Percentiles rank a stretch among this genome's conserved stretches.
phyloP scores from a whole-genome alignment of 1,284 basidiomycete species.

The Takashimella tepidaria region DNA sequence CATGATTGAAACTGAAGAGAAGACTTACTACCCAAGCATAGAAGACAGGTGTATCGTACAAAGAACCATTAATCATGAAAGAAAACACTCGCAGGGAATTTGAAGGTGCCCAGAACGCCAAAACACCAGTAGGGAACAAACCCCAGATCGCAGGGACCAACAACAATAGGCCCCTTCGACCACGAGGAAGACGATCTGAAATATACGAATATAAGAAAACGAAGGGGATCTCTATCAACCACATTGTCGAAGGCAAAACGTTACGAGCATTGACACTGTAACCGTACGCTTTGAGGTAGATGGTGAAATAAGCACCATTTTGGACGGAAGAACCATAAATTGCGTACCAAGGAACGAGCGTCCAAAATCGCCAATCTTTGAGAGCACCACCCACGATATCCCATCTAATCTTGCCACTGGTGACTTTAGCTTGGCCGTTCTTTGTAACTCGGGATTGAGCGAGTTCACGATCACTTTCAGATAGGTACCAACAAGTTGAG shows the following conservation, averaged over 20 bases:
- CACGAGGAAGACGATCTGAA: slow-evolving; percentile 8
- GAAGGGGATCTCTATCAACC: slow-evolving; percentile 15
- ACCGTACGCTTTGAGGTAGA: slow-evolving; percentile 12
- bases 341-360: slow-evolving; percentile 12
- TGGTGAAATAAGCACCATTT: slow-evolving; percentile 9
- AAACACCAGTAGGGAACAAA: slow-evolving; percentile 15
- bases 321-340: slow-evolving; percentile 14
- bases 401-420: not conserved
- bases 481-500: slow-evolving; percentile 21
- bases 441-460: slow-evolving; percentile 7
- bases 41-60: slow-evolving; percentile 12
- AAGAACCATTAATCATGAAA: slow-evolving; percentile 15
- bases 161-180: slow-evolving; percentile 8
- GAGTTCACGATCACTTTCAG: slow-evolving; percentile 11
- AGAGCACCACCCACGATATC: not conserved
- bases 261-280: slow-evolving; percentile 16
- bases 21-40: slow-evolving; percentile 16
- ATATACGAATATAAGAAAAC: slow-evolving; percentile 14
- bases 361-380: slow-evolving; percentile 13
- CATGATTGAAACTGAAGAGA: not conserved
- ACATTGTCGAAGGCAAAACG: slow-evolving; percentile 13
- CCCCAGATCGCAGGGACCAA: slow-evolving; percentile 14
- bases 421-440: slow-evolving; percentile 2
- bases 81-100: slow-evolving; percentile 15
- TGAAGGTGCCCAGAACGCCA: slow-evolving; percentile 15